Evolutionary conservation across 73 alveolate genomes (phyloP).

Genomic region (Stentor coeruleus): DNA sequence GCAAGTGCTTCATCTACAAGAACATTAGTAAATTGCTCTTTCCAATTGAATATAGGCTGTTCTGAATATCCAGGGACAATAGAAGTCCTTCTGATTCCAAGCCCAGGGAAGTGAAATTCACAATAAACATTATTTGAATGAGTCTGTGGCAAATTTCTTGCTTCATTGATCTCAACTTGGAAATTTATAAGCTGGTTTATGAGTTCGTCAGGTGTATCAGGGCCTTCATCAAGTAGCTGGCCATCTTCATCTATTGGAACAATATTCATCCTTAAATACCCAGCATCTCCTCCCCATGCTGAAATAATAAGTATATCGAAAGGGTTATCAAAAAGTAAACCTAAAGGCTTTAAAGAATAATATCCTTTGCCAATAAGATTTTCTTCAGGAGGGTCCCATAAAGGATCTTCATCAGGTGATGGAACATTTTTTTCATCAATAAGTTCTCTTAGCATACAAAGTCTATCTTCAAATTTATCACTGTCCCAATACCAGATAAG

Average conservation of each 20-base stretch:
- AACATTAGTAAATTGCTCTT: neutral
- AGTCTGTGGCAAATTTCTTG: neutral
- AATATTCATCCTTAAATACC: neutral
- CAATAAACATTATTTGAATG: conserved; percentile 15
- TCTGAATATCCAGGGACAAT: conserved; percentile 2
- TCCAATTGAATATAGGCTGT: neutral
- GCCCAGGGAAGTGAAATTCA: conserved; percentile 4
- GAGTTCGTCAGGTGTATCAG: conserved; percentile 21
- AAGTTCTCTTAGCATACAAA: conserved; percentile 28
- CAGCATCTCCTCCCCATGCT: conserved; percentile 3
- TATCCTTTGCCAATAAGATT: conserved; percentile 64
- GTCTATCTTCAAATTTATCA: conserved; percentile 50
- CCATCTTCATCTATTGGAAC: conserved; percentile 19
- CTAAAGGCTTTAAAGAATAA: conserved; percentile 57
- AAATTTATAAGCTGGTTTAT: neutral
- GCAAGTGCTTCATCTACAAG: neutral
- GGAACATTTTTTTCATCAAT: neutral
- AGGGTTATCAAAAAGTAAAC: neutral
- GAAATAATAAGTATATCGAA: neutral
- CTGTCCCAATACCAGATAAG: conserved; percentile 40
- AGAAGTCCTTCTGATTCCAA: neutral
- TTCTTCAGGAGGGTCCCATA: conserved; percentile 82
- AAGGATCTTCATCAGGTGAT: conserved; percentile 60
- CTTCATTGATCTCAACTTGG: conserved; percentile 9
- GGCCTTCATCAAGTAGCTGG: neutral